These are phyloP conservation scores for Penicillium capsulatum DNA, from an alignment of 2,329 filamentous ascomycete genomes.

Conservation along the genomic window DNA sequence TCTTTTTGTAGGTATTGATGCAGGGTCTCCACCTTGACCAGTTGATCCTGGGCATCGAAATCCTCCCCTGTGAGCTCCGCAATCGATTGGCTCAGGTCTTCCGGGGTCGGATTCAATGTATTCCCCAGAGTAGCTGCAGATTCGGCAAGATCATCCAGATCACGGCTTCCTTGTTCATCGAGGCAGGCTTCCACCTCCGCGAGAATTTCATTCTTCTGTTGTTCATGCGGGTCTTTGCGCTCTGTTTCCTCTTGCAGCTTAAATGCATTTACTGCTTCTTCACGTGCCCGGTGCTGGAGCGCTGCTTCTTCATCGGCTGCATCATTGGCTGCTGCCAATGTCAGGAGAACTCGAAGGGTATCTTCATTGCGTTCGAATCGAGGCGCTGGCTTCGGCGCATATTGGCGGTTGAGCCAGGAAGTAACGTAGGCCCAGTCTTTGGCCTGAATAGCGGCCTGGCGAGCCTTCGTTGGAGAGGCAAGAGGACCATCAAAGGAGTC, in stretches of 20 bases:
- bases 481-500: conserved; percentile 41
- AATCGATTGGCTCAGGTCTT: conserved; percentile 51
- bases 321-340: conserved; percentile 72
- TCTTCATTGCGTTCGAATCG: conserved; percentile 82
- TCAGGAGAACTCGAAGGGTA: conserved; percentile 70
- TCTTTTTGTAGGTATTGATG: conserved; percentile 54
- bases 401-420: conserved; percentile 71
- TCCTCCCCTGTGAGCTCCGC: conserved; percentile 54
- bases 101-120: conserved; percentile 47
- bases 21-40: conserved; percentile 54
- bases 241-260: conserved; percentile 29
- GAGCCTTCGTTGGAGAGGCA: conserved; percentile 60
- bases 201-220: conserved; percentile 45
- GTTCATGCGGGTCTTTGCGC: conserved; percentile 21
- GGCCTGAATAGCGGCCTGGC: conserved; percentile 73
- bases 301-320: conserved; percentile 49
- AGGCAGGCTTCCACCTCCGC: conserved; percentile 54
- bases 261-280: conserved; percentile 34
- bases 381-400: conserved; percentile 60
- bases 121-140: conserved; percentile 49
- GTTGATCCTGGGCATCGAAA: conserved; percentile 53
- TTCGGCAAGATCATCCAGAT: conserved; percentile 56
- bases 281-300: conserved; percentile 35
- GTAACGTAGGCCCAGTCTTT: conserved; percentile 91
- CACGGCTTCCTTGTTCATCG: conserved; percentile 49